Evolutionary conservation across 805 yeast genomes (phyloP).

Genomic region (Candida ipomoeae): DNA sequence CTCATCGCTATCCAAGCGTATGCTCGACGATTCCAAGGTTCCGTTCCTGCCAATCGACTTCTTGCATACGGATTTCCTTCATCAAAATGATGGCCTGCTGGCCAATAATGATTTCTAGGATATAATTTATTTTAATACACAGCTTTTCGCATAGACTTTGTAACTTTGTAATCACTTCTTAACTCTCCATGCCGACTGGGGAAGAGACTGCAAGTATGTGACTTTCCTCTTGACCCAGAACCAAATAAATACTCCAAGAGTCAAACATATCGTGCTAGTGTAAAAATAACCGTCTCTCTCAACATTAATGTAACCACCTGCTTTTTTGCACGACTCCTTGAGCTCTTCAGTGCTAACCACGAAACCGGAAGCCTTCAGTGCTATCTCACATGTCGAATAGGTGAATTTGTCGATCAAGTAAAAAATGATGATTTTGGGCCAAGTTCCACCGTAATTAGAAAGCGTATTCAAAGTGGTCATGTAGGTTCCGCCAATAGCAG

Average conservation of each 20-base stretch:
- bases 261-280: slow-evolving; percentile 69
- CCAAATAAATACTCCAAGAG: slow-evolving; percentile 61
- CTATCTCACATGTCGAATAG: slow-evolving; percentile 50
- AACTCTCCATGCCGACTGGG: slow-evolving; percentile 75
- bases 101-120: slow-evolving; percentile 3
- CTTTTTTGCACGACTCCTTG: slow-evolving; percentile 47
- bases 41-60: slow-evolving; percentile 44
- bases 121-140: not conserved
- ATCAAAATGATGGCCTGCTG: slow-evolving; percentile 9
- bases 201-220: slow-evolving; percentile 62
- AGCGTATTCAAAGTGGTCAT: slow-evolving; percentile 94
- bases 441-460: slow-evolving; percentile 92
- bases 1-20: slow-evolving; percentile 33
- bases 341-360: slow-evolving; percentile 24
- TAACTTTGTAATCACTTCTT: not conserved
- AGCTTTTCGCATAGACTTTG: not conserved
- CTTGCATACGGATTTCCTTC: slow-evolving; percentile 28
- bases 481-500: slow-evolving; percentile 93
- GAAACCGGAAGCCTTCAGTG: not conserved
- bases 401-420: slow-evolving; percentile 79
- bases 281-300: slow-evolving; percentile 79
- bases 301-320: slow-evolving; percentile 54
- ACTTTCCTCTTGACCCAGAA: slow-evolving; percentile 66
- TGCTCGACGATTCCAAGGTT: slow-evolving; percentile 31
- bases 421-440: slow-evolving; percentile 88